Evolutionary conservation across 768 basidiomycete species (phyloP).

Genomic region (Holtermannia corniformis): DNA sequence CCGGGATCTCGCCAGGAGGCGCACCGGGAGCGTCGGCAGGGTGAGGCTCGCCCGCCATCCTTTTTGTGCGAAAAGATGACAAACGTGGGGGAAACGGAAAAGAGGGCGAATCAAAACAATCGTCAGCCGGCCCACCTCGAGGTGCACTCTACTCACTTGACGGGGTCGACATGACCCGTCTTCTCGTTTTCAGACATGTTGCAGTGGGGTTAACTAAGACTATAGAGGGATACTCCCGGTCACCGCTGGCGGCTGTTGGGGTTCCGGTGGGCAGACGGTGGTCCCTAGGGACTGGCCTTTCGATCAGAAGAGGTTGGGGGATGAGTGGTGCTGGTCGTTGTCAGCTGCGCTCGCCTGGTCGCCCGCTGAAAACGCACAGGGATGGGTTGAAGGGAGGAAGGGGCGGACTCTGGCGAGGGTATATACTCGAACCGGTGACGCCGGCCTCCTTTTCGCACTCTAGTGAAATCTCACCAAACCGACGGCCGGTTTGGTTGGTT

Average conservation of each 20-base stretch:
- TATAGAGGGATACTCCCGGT: neutral
- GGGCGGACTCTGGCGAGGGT: neutral
- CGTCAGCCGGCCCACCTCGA: constrained; percentile 13
- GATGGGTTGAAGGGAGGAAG: neutral
- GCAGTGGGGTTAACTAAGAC: neutral
- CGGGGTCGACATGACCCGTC: constrained; percentile 28
- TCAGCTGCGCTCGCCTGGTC: too few species aligned
- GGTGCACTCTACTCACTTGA: constrained; percentile 29
- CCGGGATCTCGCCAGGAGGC: constrained; percentile 12
- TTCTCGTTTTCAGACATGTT: constrained; percentile 28
- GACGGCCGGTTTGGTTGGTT: neutral
- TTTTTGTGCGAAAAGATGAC: neutral
- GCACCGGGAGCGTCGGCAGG: neutral
- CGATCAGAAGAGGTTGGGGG: neutral
- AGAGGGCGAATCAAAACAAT: neutral
- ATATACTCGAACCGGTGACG: neutral
- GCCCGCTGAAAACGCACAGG: neutral
- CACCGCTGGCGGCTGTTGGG: neutral
- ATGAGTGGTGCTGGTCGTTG: neutral
- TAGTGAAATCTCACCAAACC: too few species aligned
- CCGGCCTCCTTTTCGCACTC: neutral
- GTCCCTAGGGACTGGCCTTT: neutral
- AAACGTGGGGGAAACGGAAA: neutral
- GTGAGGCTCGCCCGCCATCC: neutral
- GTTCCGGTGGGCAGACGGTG: neutral